A percentile compares a stretch with the other conserved stretches of the same genome.
Conservation (phyloP, 345 rosid genomes). For the Syzygium jambos region DNA sequence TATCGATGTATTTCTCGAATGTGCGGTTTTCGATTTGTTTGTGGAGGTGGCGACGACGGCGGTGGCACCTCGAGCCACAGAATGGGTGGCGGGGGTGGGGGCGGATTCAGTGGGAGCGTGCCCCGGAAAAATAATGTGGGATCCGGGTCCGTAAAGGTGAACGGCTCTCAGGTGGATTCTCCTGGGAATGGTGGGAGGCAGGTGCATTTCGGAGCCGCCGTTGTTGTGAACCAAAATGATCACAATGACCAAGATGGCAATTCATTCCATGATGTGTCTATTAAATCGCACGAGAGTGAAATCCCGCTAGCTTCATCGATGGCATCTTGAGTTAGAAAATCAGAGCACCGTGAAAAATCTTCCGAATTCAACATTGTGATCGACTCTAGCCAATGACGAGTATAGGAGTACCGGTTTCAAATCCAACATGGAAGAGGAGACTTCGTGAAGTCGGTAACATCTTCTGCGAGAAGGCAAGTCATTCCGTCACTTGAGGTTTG, state of each 20-base stretch:
- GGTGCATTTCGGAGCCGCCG: slow-evolving; percentile 1
- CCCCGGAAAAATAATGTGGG: neutral
- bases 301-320: slow-evolving; percentile 25
- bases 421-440: neutral
- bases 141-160: neutral
- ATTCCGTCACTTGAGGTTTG: neutral
- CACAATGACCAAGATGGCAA: neutral
- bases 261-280: neutral
- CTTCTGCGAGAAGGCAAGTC: neutral
- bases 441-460: neutral
- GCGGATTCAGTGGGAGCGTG: neutral
- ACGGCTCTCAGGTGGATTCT: neutral
- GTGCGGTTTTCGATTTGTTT: slow-evolving; percentile 46
- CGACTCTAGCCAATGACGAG: neutral
- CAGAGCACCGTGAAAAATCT: neutral
- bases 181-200: neutral
- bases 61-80: neutral
- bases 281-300: slow-evolving; percentile 31
- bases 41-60: slow-evolving; percentile 14
- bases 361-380: neutral
- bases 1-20: slow-evolving; percentile 55
- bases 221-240: neutral
- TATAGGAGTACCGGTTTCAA: neutral
- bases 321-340: slow-evolving; percentile 7
- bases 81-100: neutral